Evolutionary conservation across 148 eudicot species (phyloP).

Genomic region (Hydrangea macrophylla): DNA sequence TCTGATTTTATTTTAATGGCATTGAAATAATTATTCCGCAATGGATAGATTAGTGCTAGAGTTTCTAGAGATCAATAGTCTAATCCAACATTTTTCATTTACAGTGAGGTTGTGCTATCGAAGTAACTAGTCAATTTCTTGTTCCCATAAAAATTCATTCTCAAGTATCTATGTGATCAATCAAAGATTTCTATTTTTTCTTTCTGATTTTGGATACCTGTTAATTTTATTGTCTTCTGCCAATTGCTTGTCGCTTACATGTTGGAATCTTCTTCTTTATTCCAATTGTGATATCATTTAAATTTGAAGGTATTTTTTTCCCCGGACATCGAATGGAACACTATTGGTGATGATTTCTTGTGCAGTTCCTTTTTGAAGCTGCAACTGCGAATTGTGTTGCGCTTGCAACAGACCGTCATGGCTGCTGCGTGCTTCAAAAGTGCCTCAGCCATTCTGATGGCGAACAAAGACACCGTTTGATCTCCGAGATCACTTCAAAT

Average conservation of each 20-base stretch:
- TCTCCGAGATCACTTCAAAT: slow-evolving; percentile 31
- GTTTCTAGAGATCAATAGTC: background rate
- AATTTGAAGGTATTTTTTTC: background rate
- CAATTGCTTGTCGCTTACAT: background rate
- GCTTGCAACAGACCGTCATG: slow-evolving; percentile 40
- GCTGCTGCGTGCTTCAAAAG: slow-evolving; percentile 39
- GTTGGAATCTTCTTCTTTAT: background rate
- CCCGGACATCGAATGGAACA: too few relatives aligned
- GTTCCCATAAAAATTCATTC: background rate
- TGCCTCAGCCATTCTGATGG: slow-evolving; percentile 31
- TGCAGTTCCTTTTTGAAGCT: slow-evolving; percentile 43
- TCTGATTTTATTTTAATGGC: too few relatives aligned
- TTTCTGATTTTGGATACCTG: background rate
- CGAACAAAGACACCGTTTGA: slow-evolving; percentile 28
- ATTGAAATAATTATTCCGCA: background rate
- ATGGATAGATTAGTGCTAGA: background rate
- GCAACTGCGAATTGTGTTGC: slow-evolving; percentile 31
- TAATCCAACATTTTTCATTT: background rate
- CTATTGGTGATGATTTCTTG: background rate
- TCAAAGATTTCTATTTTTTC: background rate
- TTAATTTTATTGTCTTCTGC: background rate
- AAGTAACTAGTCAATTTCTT: background rate
- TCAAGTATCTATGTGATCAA: background rate
- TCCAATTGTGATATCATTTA: background rate
- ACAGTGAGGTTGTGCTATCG: too few relatives aligned